A percentile compares a stretch with the other conserved stretches of the same genome.
Conservation (phyloP, 345 rosid species). For the Clarkia xantiana region DNA sequence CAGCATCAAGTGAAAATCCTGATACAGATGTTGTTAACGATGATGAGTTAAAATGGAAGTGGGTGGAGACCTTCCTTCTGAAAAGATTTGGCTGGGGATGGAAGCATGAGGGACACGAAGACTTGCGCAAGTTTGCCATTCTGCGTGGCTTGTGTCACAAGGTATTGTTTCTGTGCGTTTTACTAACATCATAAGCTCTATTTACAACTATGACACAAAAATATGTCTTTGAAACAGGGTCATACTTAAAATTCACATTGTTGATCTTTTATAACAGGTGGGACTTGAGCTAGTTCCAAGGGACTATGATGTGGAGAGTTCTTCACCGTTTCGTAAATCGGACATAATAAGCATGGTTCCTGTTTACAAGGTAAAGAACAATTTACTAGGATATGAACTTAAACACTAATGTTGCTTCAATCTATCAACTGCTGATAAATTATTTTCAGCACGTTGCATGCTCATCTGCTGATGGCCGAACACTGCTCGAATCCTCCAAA, state of each 20-base stretch:
- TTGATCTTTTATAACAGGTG: constrained; percentile 32
- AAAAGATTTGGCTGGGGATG: constrained; percentile 73
- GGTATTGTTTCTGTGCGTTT: constrained; percentile 21
- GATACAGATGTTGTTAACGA: constrained; percentile 29
- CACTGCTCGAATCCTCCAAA: constrained; percentile 84
- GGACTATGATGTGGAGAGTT: constrained; percentile 77
- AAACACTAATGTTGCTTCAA: constrained; percentile 11
- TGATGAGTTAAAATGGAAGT: constrained; percentile 52
- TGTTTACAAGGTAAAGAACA: constrained; percentile 57
- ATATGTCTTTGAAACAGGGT: background rate
- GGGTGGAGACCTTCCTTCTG: constrained; percentile 63
- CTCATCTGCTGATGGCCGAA: constrained; percentile 95
- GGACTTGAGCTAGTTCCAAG: constrained; percentile 89
- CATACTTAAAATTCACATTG: background rate
- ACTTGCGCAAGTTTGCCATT: constrained; percentile 66
- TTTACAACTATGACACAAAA: no score
- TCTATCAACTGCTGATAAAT: no score
- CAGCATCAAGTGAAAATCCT: constrained; percentile 26
- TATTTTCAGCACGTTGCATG: constrained; percentile 68
- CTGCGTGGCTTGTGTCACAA: constrained; percentile 91
- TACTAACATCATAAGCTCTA: no score
- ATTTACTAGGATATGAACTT: constrained; percentile 4
- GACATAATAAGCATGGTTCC: constrained; percentile 91
- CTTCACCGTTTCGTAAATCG: constrained; percentile 58
- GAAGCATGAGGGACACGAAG: constrained; percentile 47